Evolutionary conservation across 768 basidiomycete species (phyloP), one percentile per base, ranked within the genome.

Genomic region (Hypholoma fasciculare): DNA sequence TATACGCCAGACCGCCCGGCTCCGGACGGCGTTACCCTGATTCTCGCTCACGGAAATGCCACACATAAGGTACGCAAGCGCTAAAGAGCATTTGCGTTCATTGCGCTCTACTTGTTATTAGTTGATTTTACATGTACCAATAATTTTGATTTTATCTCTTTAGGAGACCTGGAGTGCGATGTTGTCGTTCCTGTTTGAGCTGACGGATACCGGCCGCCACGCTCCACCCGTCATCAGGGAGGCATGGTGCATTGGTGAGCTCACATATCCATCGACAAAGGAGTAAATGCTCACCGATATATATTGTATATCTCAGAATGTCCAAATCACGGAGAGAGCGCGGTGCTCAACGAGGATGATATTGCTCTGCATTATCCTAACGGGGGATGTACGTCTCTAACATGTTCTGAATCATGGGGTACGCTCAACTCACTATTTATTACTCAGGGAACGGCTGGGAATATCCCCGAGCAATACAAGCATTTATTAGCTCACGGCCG

Each of bases 311-410:
- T 30, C 27, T 48, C 42, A 57, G 56, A 57, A 34, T 57, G 56
- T 50, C 56, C 56, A 7, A 57, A 50, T 37, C 56, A 57, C 26
- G 56, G 56, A 34, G 56, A 57, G 42, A 57, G 56, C n/a, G 56
- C 56, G 7, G 56, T 50, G 20, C 49, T 57, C n/a, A 57, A 57
- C n/a, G 56, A 57, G 50, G 40, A 42, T 8, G 56, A 57, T 40
- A 57, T 57, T 44, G 39, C 48, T 23, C 37, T 30, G 17, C 56
- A 57, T 34, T 57, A 49, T 43, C 56, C 56, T 37, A 12, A 34
- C 17, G 56, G 56, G 6, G 49, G 49, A 38, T 57, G 56, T 57
- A 50, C 4, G 56, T 57, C 43, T 49, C 30, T 4, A 36, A 6
- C 20, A 12, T 16, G 4, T 16, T 49, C 9, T 20, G 1, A 14